Conservation (phyloP, 371 early-diverging fungal species). For the Rhizopus stolonifer region DNA sequence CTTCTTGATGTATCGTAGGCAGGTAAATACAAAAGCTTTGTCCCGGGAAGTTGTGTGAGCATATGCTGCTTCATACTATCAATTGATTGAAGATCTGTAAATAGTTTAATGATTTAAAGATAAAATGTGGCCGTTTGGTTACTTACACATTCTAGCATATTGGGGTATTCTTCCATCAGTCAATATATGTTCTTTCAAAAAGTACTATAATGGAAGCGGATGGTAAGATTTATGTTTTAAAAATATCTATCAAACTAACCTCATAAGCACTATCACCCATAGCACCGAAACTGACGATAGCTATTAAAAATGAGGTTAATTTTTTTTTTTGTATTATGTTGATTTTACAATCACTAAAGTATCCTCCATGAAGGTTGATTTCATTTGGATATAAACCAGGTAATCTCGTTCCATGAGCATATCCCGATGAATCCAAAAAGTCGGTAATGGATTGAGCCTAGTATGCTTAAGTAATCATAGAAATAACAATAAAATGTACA, state of each 20-base stretch:
- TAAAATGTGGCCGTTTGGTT: neutral
- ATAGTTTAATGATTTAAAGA: neutral
- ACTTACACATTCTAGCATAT: conserved; percentile 55
- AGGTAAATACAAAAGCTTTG: conserved; percentile 44
- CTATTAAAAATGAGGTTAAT: conserved; percentile 16
- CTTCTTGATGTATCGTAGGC: conserved; percentile 20
- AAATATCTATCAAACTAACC: conserved; percentile 22
- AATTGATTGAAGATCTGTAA: conserved; percentile 39
- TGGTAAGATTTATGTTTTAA: neutral
- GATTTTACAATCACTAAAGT: conserved; percentile 32
- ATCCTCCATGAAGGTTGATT: conserved; percentile 32
- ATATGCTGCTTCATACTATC: conserved; percentile 52
- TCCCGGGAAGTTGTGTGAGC: conserved; percentile 34
- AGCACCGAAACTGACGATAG: conserved; percentile 36
- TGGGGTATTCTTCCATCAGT: conserved; percentile 47
- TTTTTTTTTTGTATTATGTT: too few relatives aligned
- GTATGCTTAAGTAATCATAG: conserved; percentile 66
- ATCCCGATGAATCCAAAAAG: conserved; percentile 25
- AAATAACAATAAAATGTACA: conserved; percentile 56
- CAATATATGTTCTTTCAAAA: conserved; percentile 66
- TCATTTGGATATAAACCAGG: conserved; percentile 51
- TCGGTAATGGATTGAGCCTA: conserved; percentile 56
- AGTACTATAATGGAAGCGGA: conserved; percentile 48
- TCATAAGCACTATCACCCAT: conserved; percentile 56
- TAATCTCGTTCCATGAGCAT: conserved; percentile 34